Conservation (phyloP, 2,329 filamentous ascomycete species). For the Fusarium floridanum region DNA sequence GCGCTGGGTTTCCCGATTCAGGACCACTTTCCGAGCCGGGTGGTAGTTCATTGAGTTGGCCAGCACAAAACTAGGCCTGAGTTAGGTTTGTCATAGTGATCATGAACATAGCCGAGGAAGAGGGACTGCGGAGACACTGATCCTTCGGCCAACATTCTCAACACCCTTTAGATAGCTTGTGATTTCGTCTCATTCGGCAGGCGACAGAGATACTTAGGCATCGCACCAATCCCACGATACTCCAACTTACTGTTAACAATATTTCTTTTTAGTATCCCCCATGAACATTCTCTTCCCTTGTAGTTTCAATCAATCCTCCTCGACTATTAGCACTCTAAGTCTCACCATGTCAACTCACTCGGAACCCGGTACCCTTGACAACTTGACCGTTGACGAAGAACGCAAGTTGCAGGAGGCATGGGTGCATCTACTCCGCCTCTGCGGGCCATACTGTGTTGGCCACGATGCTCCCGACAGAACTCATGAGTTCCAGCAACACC, state of each 20-base stretch:
- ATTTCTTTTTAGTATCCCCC: neutral
- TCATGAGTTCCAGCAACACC: slow-evolving; percentile 1
- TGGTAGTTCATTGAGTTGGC: neutral
- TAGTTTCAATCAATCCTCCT: neutral
- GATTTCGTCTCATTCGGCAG: neutral
- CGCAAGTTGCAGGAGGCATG: slow-evolving; percentile 34
- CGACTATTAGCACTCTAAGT: slow-evolving; percentile 16
- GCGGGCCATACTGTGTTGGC: slow-evolving; percentile 8
- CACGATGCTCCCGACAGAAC: slow-evolving; percentile 8
- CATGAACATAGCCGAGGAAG: neutral
- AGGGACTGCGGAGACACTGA: neutral
- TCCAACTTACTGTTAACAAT: neutral
- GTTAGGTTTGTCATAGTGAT: neutral
- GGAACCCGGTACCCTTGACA: slow-evolving; percentile 34
- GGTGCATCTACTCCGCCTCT: slow-evolving; percentile 35
- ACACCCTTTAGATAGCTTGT: neutral
- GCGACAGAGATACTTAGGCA: neutral
- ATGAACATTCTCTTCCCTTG: slow-evolving; percentile 9
- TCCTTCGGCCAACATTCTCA: neutral
- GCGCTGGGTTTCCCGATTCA: slow-evolving; percentile 20
- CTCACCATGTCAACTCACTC: slow-evolving; percentile 23
- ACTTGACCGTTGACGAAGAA: slow-evolving; percentile 33
- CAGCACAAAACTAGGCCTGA: neutral
- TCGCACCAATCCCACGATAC: neutral
- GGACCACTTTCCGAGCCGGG: slow-evolving; percentile 35